Percentiles rank a stretch among this genome's conserved stretches.
These are phyloP conservation scores for Pichia scutulata DNA, from an alignment of 805 yeast species.

Conservation along the genomic window DNA sequence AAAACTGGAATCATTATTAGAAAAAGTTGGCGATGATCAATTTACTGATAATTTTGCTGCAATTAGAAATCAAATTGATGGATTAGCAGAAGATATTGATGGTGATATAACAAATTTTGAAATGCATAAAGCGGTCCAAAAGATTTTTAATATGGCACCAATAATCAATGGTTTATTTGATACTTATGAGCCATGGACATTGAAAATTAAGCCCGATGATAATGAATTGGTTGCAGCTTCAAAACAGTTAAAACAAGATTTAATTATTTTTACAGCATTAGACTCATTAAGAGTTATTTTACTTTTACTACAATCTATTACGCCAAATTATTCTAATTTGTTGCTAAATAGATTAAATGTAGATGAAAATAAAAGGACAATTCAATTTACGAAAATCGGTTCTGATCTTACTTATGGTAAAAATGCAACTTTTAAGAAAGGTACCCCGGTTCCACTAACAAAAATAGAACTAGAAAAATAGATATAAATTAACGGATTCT, in stretches of 20 bases:
- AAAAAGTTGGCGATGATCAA: constrained; percentile 8
- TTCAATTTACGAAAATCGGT: constrained; percentile 43
- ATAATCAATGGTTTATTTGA: constrained; percentile 64
- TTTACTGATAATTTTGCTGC: constrained; percentile 15
- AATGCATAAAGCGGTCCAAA: constrained; percentile 46
- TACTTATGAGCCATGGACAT: constrained; percentile 67
- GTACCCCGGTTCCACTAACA: constrained; percentile 26
- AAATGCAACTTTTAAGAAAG: constrained; percentile 30
- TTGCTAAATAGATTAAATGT: constrained; percentile 64
- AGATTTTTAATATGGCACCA: constrained; percentile 52
- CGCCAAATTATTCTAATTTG: constrained; percentile 53
- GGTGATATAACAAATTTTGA: constrained; percentile 38
- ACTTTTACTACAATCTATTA: constrained; percentile 62
- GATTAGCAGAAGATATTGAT: constrained; percentile 34
- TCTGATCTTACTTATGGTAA: constrained; percentile 55
- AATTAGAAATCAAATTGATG: constrained; percentile 29
- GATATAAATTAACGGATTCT: neutral
- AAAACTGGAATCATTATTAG: constrained; percentile 22
- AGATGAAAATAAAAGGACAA: constrained; percentile 30
- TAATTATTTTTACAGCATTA: constrained; percentile 54
- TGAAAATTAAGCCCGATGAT: constrained; percentile 25
- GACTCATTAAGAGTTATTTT: constrained; percentile 65
- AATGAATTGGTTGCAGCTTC: neutral
- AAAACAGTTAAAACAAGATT: constrained; percentile 33
- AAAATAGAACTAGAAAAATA: constrained; percentile 16